Evolutionary conservation across 2,329 filamentous ascomycete species (phyloP), one percentile per base, ranked within the genome.

Genomic region (Phaeoacremonium minimum): DNA sequence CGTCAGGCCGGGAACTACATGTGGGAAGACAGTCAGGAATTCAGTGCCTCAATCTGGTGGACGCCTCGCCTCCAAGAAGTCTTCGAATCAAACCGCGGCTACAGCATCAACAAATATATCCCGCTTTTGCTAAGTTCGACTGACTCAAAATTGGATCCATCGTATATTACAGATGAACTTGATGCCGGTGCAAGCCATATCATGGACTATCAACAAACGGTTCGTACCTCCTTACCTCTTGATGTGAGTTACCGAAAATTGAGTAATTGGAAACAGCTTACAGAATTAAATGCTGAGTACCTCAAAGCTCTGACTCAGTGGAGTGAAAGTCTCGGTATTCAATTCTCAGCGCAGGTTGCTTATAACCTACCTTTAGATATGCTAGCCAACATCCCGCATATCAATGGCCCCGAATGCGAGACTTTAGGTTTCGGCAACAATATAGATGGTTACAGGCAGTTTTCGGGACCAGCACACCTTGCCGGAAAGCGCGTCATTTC

Each of bases 341-440:
- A 61, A 20, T 60, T 55, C 32, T 67, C 65, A 1, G 43, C 52
- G 1, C 66, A 70, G 41, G 44, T 60, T 1, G 53, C 50, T 0
- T 69, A 69, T 40, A 64, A 65, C 34, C 34, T 67, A 6, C 59
- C 64, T 0, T 49, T 69, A 47, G 64, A 69, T 30, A 64, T 66
- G 61, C 41, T 54, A n/a, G 49, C 52, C 4, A 58, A 47, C 6
- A 55, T 69, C 1, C 57, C 61, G 0, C 37, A 40, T 3, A 57
- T 64, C 8, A 51, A 66, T 37, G 61, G 50, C 0, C 66, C 66
- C 0, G 66, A 70, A 38, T 55, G 51, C 32, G 67, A 70, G 38
- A 58, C 51, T 2, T 50, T 69, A 1, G 51, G 43, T 3, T 67
- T 67, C 35, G 33, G 17, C 1, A 46, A 60, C 20, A 48, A 48